These are phyloP conservation scores for Colletotrichum musicola DNA, from an alignment of 2,329 filamentous ascomycete genomes.

Conservation along the genomic window DNA sequence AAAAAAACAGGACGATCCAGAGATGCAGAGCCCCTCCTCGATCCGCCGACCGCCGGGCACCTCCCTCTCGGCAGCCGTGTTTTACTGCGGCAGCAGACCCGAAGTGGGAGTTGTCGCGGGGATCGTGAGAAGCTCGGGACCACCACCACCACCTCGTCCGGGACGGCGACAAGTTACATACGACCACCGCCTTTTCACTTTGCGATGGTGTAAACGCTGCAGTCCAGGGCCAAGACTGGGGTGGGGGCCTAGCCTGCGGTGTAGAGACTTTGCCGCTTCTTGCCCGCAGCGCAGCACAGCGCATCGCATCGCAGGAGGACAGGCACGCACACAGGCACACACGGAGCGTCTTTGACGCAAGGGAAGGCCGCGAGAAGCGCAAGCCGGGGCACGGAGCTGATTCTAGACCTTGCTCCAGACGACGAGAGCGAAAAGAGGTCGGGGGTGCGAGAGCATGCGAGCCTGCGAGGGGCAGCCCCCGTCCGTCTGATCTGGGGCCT, in stretches of 20 bases:
- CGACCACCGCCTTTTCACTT: not conserved
- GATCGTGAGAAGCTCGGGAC: not conserved
- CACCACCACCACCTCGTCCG: not conserved
- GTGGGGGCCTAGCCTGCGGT: not conserved
- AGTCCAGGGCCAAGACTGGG: not conserved
- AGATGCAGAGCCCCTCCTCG: not conserved
- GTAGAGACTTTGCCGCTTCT: not conserved
- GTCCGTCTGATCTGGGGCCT: constrained; percentile 32
- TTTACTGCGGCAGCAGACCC: constrained; percentile 32
- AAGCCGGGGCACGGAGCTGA: not conserved
- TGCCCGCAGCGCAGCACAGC: not conserved
- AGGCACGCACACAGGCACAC: not conserved
- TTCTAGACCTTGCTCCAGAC: constrained; percentile 1
- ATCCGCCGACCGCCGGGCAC: constrained; percentile 20
- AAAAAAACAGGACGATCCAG: constrained; percentile 18
- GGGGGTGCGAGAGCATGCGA: not conserved
- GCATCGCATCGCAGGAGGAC: not conserved
- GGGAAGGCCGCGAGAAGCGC: not conserved
- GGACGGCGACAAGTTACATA: not conserved
- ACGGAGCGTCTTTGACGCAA: not conserved
- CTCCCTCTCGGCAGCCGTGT: constrained; percentile 31
- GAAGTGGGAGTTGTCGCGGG: not conserved
- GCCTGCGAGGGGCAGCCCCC: not conserved
- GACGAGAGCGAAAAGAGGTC: not conserved
- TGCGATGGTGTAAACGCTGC: not conserved